These are phyloP conservation scores for Mortierella sp. DNA, from an alignment of 371 early-diverging fungal species.

Conservation along the genomic window DNA sequence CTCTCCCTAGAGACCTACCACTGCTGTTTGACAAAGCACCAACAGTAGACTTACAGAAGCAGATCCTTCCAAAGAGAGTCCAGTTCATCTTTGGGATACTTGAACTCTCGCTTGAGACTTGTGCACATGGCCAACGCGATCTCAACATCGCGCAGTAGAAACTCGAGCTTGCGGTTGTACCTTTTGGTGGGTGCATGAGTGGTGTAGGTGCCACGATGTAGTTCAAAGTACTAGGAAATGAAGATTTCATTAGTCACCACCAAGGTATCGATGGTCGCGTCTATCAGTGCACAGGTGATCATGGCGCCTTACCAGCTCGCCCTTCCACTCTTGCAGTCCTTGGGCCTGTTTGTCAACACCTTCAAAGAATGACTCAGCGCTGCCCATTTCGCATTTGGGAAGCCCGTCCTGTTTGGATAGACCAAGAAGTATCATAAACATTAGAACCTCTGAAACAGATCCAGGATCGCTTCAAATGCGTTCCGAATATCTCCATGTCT, in stretches of 20 bases:
- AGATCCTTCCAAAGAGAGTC: slow-evolving; percentile 89
- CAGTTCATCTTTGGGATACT: slow-evolving; percentile 80
- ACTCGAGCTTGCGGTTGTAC: slow-evolving; percentile 88
- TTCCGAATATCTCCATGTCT: not conserved
- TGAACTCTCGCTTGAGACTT: slow-evolving; percentile 29
- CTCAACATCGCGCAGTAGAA: slow-evolving; percentile 88
- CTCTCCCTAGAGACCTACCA: not conserved
- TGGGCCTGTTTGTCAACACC: slow-evolving; percentile 71
- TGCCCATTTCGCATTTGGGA: slow-evolving; percentile 78
- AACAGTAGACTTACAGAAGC: slow-evolving; percentile 76
- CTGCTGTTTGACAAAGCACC: no score
- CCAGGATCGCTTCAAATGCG: no score
- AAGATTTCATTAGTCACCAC: no score
- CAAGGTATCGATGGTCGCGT: no score
- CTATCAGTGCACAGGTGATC: no score
- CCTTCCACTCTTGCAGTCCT: slow-evolving; percentile 87
- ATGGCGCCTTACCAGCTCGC: slow-evolving; percentile 82
- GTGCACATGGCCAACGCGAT: slow-evolving; percentile 62
- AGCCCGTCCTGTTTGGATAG: slow-evolving; percentile 69
- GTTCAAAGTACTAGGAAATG: slow-evolving; percentile 91
- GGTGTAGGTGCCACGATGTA: slow-evolving; percentile 98
- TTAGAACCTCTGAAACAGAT: no score
- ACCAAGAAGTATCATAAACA: not conserved
- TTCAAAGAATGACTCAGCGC: slow-evolving; percentile 84
- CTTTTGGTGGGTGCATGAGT: slow-evolving; percentile 88